Conservation (phyloP, 768 basidiomycete species). For the Tephrocybe sp. region DNA sequence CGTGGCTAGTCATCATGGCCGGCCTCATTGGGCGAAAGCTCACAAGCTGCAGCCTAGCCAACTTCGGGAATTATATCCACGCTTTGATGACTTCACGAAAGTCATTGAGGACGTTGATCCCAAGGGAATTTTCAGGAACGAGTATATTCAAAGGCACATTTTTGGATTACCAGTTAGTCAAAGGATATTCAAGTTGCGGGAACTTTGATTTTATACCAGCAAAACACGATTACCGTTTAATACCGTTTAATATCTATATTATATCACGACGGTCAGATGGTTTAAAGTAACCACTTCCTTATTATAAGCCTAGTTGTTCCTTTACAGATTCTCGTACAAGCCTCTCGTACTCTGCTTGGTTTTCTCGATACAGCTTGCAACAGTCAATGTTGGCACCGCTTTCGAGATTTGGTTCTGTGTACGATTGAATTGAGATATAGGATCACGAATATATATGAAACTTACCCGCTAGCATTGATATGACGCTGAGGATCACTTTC, state of each 20-base stretch:
- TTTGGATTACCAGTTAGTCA: conserved; percentile 53
- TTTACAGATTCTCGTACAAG: conserved; percentile 79
- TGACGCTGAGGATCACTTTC: conserved; percentile 93
- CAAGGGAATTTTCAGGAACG: conserved; percentile 76
- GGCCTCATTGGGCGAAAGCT: conserved; percentile 97
- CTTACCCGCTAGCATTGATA: conserved; percentile 94
- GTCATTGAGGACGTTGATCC: conserved; percentile 74
- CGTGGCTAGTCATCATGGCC: conserved; percentile 64
- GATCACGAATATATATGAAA: conserved; percentile 8
- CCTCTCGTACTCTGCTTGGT: conserved; percentile 85
- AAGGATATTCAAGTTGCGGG: conserved; percentile 38
- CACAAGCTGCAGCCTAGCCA: conserved; percentile 66
- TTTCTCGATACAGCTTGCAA: conserved; percentile 94
- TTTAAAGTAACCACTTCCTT: conserved; percentile 5
- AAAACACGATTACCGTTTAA: not conserved
- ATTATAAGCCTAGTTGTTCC: conserved; percentile 77
- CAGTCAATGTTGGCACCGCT: conserved; percentile 97
- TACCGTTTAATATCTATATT: conserved; percentile 11
- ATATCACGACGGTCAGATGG: conserved; percentile 9
- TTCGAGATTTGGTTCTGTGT: conserved; percentile 88
- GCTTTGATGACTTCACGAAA: conserved; percentile 71
- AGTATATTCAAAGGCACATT: conserved; percentile 87
- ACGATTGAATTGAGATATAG: conserved; percentile 15
- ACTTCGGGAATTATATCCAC: conserved; percentile 72
- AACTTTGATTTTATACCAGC: conserved; percentile 12